These are phyloP conservation scores for Suillus subalutaceus DNA, from an alignment of 768 basidiomycete species.

Conservation along the genomic window DNA sequence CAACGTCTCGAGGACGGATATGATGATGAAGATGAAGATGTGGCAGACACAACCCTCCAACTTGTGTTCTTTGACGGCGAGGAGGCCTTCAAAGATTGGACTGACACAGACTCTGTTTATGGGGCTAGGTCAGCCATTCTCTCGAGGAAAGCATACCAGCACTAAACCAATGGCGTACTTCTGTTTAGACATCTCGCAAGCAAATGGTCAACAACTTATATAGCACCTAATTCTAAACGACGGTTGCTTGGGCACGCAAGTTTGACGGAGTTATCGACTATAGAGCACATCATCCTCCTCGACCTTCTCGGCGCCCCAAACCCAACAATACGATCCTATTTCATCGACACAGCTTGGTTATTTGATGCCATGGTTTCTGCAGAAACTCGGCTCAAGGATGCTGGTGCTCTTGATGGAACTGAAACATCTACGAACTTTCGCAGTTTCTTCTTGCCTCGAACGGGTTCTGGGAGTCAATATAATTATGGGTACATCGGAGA, in stretches of 20 bases:
- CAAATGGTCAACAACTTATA: slow-evolving; percentile 76
- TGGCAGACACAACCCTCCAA: slow-evolving; percentile 84
- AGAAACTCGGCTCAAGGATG: slow-evolving; percentile 72
- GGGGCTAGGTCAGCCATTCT: slow-evolving; percentile 74
- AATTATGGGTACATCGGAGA: slow-evolving; percentile 75
- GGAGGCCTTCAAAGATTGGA: slow-evolving; percentile 93
- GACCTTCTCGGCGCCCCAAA: slow-evolving; percentile 84
- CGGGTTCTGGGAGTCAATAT: slow-evolving; percentile 29
- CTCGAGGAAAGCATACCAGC: slow-evolving; percentile 1
- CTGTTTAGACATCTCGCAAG: slow-evolving; percentile 78
- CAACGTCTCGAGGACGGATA: slow-evolving; percentile 54
- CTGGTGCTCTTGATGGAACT: slow-evolving; percentile 59
- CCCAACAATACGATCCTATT: slow-evolving; percentile 82
- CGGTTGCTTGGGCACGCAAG: slow-evolving; percentile 53
- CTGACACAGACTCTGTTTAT: slow-evolving; percentile 87
- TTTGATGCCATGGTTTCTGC: slow-evolving; percentile 75
- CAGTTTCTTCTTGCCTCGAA: slow-evolving; percentile 71
- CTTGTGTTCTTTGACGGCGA: slow-evolving; percentile 97
- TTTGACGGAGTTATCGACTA: slow-evolving; percentile 68
- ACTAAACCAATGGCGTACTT: slow-evolving; percentile 8
- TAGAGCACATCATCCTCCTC: slow-evolving; percentile 91
- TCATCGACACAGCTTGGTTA: slow-evolving; percentile 89
- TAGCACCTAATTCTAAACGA: slow-evolving; percentile 61
- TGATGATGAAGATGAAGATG: slow-evolving; percentile 61
- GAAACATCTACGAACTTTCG: slow-evolving; percentile 45